Percentiles rank a stretch among this genome's conserved stretches.
Evolutionary conservation across 371 early-diverging fungal species (phyloP).

Genomic region (Saksenaea vasiformis): DNA sequence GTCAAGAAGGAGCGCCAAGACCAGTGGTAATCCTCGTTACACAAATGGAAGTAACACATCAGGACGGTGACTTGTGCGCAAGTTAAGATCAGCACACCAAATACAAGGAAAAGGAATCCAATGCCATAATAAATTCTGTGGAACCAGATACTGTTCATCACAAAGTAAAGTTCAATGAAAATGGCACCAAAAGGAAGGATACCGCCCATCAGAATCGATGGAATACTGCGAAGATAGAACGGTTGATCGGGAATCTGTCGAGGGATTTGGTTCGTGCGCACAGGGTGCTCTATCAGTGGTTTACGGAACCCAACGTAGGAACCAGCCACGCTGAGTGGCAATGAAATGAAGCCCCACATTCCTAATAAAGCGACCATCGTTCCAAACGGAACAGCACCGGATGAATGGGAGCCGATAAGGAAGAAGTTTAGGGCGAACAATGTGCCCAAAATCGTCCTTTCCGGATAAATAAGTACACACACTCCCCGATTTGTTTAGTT

Average conservation of each 20-base stretch:
- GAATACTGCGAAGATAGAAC: conserved; percentile 67
- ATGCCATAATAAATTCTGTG: conserved; percentile 91
- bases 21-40: conserved; percentile 95
- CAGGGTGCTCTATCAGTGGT: conserved; percentile 83
- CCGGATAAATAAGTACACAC: conserved; percentile 16
- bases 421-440: conserved; percentile 89
- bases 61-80: conserved; percentile 85
- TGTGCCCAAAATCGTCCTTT: conserved; percentile 63
- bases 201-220: conserved; percentile 83
- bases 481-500: background rate
- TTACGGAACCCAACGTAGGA: conserved; percentile 93
- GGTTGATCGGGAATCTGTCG: conserved; percentile 88
- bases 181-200: conserved; percentile 89
- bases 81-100: conserved; percentile 79
- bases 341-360: conserved; percentile 88
- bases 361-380: conserved; percentile 85
- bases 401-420: conserved; percentile 83
- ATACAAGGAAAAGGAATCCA: conserved; percentile 83
- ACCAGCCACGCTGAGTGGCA: conserved; percentile 88
- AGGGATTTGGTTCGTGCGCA: conserved; percentile 91
- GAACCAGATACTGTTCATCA: conserved; percentile 92
- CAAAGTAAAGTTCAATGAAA: conserved; percentile 87
- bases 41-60: conserved; percentile 89
- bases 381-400: conserved; percentile 92
- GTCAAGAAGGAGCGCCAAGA: conserved; percentile 94